Percentiles rank a stretch among this genome's conserved stretches.
These are phyloP conservation scores for Nakazawaea holstii DNA, from an alignment of 805 yeast genomes.

Conservation along the genomic window DNA sequence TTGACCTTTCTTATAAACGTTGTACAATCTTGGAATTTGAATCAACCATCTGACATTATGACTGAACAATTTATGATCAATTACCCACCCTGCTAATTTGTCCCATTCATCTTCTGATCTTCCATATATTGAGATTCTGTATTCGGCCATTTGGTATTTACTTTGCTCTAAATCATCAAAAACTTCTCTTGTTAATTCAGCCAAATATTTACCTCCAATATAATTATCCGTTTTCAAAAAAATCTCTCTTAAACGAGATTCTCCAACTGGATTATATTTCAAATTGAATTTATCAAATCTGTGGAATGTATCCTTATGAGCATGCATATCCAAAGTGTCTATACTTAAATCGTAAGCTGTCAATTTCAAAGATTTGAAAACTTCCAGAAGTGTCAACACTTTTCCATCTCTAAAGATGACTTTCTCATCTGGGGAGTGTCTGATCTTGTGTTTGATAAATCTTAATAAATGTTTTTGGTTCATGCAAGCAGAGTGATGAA, in stretches of 20 bases:
- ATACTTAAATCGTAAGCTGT: slow-evolving; percentile 94
- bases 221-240: slow-evolving; percentile 93
- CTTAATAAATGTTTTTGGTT: slow-evolving; percentile 94
- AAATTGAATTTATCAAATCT: slow-evolving; percentile 95
- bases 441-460: slow-evolving; percentile 90
- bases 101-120: slow-evolving; percentile 91
- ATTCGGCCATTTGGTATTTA: slow-evolving; percentile 96
- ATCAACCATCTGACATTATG: slow-evolving; percentile 96
- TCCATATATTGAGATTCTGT: slow-evolving; percentile 92
- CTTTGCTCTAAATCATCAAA: slow-evolving; percentile 91
- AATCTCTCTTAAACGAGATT: slow-evolving; percentile 93
- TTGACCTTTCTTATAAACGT: slow-evolving; percentile 75
- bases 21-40: slow-evolving; percentile 92
- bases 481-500: slow-evolving; percentile 99
- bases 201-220: slow-evolving; percentile 81
- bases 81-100: slow-evolving; percentile 89
- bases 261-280: slow-evolving; percentile 97
- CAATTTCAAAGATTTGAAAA: slow-evolving; percentile 82
- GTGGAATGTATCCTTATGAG: slow-evolving; percentile 97
- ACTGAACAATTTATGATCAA: slow-evolving; percentile 85
- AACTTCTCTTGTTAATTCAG: slow-evolving; percentile 92
- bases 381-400: slow-evolving; percentile 79
- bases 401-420: slow-evolving; percentile 93
- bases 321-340: slow-evolving; percentile 98
- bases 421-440: slow-evolving; percentile 78